These are phyloP conservation scores for Dunaliella salina DNA, from an alignment of 163 green algal species.

Conservation along the genomic window DNA sequence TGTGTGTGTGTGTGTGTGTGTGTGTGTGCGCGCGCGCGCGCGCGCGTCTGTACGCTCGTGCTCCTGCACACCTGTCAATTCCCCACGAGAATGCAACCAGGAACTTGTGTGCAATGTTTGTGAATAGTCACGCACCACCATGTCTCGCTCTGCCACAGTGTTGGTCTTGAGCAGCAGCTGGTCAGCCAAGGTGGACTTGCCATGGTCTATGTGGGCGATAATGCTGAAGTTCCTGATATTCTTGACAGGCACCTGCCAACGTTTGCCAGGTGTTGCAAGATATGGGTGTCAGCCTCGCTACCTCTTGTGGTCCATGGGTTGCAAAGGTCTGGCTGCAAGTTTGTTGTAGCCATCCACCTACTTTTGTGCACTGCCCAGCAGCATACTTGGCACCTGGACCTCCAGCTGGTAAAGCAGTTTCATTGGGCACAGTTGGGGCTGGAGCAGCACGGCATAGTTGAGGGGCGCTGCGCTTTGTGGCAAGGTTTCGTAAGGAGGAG, in stretches of 20 bases:
- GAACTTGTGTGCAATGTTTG: background rate
- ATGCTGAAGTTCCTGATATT: constrained; percentile 94
- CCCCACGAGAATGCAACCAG: no score
- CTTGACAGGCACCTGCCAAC: constrained; percentile 47
- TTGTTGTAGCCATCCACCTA: background rate
- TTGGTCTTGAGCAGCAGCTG: constrained; percentile 84
- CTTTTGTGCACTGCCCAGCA: constrained; percentile 38
- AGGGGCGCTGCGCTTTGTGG: no score
- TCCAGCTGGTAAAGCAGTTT: constrained; percentile 33
- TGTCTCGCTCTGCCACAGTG: constrained; percentile 68
- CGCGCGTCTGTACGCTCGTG: background rate
- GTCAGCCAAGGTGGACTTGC: constrained; percentile 94
- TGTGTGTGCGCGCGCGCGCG: background rate
- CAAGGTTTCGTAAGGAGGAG: no score
- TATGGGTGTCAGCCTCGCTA: no score
- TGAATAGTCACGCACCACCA: constrained; percentile 34
- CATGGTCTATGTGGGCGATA: constrained; percentile 97
- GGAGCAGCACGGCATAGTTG: background rate
- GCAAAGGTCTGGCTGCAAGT: no score
- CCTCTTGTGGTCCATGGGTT: no score
- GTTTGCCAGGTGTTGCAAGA: no score
- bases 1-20: background rate
- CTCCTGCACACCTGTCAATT: background rate
- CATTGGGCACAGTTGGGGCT: background rate
- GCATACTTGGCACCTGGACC: constrained; percentile 33